Conservation (phyloP, 768 basidiomycete species). For the Rubroboletus pulcherrimus region DNA sequence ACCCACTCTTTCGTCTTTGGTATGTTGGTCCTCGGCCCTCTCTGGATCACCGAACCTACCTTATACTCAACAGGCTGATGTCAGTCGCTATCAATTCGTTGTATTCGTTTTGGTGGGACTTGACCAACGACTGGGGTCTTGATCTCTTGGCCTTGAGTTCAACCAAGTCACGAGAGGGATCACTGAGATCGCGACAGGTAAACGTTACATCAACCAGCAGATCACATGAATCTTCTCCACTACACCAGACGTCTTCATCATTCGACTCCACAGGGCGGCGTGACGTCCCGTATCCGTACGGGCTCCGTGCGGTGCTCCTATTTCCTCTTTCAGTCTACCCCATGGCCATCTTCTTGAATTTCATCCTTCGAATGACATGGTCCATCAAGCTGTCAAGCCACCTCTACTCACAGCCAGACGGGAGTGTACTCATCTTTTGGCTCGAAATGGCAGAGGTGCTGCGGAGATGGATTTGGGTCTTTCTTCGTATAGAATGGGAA, state of each 20-base stretch:
- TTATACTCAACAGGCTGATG: conserved; percentile 57
- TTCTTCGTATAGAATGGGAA: conserved; percentile 97
- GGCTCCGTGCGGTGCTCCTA: conserved; percentile 71
- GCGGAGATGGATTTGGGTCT: conserved; percentile 97
- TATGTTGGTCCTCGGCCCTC: conserved; percentile 33
- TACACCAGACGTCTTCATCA: conserved; percentile 13
- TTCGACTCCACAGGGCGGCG: conserved; percentile 14
- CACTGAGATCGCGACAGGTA: conserved; percentile 43
- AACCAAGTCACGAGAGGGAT: conserved; percentile 27
- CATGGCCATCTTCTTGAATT: conserved; percentile 73
- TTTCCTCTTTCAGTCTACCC: conserved; percentile 86
- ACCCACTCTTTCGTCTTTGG: conserved; percentile 83
- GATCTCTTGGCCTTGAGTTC: conserved; percentile 53
- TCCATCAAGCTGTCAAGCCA: conserved; percentile 86
- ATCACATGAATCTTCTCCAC: conserved; percentile 6
- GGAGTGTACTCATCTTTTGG: conserved; percentile 81
- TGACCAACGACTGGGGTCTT: conserved; percentile 97
- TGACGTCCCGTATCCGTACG: conserved; percentile 48
- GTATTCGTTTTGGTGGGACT: conserved; percentile 99
- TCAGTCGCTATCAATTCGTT: conserved; percentile 83
- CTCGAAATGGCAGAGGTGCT: conserved; percentile 88
- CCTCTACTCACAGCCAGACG: conserved; percentile 73
- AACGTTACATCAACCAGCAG: conserved; percentile 20
- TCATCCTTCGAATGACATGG: conserved; percentile 91
- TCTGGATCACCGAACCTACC: background rate